Evolutionary conservation across 495 filamentous ascomycete species (phyloP).

Genomic region (Penicillium atrosanguineum): DNA sequence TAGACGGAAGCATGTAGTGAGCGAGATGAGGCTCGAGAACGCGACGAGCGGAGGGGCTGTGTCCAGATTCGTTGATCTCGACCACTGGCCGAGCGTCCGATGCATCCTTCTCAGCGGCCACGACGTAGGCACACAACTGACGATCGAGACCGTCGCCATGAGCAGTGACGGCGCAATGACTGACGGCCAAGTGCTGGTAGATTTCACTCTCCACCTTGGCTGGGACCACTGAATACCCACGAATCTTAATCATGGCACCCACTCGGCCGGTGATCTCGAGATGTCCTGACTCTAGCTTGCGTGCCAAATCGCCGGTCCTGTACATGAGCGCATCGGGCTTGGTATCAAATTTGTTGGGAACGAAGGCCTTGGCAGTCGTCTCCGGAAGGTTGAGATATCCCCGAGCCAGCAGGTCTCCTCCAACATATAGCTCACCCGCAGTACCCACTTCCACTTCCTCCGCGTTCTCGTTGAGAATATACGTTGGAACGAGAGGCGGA

Average conservation of each 20-base stretch:
- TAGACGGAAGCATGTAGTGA: constrained; percentile 67
- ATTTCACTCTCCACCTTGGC: constrained; percentile 73
- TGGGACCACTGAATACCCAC: constrained; percentile 76
- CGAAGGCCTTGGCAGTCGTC: constrained; percentile 69
- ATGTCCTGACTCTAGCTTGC: constrained; percentile 62
- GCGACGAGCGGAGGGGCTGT: constrained; percentile 56
- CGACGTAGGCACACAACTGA: constrained; percentile 67
- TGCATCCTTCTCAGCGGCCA: constrained; percentile 50
- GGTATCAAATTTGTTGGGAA: constrained; percentile 54
- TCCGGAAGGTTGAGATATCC: constrained; percentile 83
- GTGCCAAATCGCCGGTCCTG: constrained; percentile 80
- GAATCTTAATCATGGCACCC: constrained; percentile 72
- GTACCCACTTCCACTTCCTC: constrained; percentile 60
- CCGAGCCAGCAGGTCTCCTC: constrained; percentile 72
- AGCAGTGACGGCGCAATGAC: constrained; percentile 56
- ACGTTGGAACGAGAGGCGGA: constrained; percentile 55
- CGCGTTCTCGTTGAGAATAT: constrained; percentile 58
- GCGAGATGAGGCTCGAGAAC: constrained; percentile 56
- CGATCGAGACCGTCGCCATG: constrained; percentile 64
- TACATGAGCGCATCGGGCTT: constrained; percentile 60
- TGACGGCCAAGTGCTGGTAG: constrained; percentile 56
- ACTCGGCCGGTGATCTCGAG: constrained; percentile 85
- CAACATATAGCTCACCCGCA: constrained; percentile 78
- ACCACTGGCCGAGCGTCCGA: constrained; percentile 50
- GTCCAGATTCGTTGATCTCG: constrained; percentile 57